Base-by-base conservation (phyloP, 2,329 filamentous ascomycete species). In the Botryotinia globosa region DNA sequence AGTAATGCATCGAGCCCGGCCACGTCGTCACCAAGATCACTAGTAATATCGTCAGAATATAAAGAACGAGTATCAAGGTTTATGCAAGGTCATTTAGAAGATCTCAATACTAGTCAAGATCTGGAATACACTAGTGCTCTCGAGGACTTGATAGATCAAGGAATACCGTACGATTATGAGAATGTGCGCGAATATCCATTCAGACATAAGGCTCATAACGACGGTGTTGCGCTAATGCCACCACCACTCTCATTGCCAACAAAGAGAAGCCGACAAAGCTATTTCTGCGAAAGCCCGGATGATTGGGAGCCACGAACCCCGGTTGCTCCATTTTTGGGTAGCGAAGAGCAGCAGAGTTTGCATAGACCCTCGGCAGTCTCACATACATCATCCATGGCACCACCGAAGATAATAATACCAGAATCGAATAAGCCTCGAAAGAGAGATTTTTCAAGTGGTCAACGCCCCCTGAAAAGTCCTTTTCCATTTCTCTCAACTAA, bases 381-480 rank as follows among this genome's bases (percentile, higher is more conserved):
- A 71, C 65, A 20, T 45, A 42, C 45, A 44, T 37, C 69, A 32
- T 56, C n/a, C 20, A 68, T 56, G 45, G n/a, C 14, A 20, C 20
- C 69, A 29, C 10, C 45, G 56, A 32, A n/a, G 1, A 56, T 25
- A 9, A 45, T 32, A n/a, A 29, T 22, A n/a, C 9, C 69, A 9
- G 37, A 39, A 58, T 16, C 45, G n/a, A 68, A 42, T 20, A 56
- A 42, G 7, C 16, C 37, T 22, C 44, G 37, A 29, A 75, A 64
- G 34, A 73, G 32, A 29, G 45, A n/a, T 10, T 76, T 76, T 45
- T 72, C 66, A 45, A 68, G 58, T 14, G 73, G 74, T 25, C 74
- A 74, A 59, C 73, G 74, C 51, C 76, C 74, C 9, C 44, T 75
- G 51, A 77, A 74, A 44, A 76, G 76, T 64, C 74, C 77, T 4